Evolutionary conservation across 768 basidiomycete genomes (phyloP), one percentile per base, ranked within the genome.

Genomic region (Candolleomyces eurysporus): DNA sequence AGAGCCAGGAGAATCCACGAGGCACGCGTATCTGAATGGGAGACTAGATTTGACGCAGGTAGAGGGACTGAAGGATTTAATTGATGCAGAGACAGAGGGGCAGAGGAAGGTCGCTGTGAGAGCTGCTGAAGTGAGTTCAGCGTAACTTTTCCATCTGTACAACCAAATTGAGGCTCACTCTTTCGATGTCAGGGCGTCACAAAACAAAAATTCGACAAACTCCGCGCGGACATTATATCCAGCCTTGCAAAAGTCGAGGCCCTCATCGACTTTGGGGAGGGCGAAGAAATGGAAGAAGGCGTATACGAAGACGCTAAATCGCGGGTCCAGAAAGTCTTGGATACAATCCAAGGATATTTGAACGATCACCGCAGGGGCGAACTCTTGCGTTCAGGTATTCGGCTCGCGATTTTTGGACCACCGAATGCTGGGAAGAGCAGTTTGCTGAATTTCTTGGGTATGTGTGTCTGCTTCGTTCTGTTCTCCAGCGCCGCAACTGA

Each of bases 381-480:
- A 71, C 86, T 96, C 55, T 76, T 95, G 61, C 86, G 92, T 11
- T 84, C 86, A 0, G 95, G 94, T 2, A 83, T 96, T 53, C 86
- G 85, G 49, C 78, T 96, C 9, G 89, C 91, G 13, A 95, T 97
- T 43, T 94, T 95, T 68, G 94, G 94, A 0, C 92, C 94, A 22
- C 92, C 94, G 0, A 97, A 97, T 67, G 93, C 90, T 1, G 95
- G 94, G n/a, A 97, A 96, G 76, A 94, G 92, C 68, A 92, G 89
- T 67, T 72, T 94, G n/a, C 79, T 94, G 51, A 96, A 96, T 68
- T 93, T 87, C 70, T 78, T 96, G 13, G 91, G 94, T 89, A 66
- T 14, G 79, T 65, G 1, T 74, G 21, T 14, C 36, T 21, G 54
- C 11, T 22, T 52, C 21, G 19, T 55, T 46, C 42, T 46, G 58